phyloP scores from a whole-genome alignment of 495 filamentous ascomycete species.

The Pseudotulostoma volvatum region DNA sequence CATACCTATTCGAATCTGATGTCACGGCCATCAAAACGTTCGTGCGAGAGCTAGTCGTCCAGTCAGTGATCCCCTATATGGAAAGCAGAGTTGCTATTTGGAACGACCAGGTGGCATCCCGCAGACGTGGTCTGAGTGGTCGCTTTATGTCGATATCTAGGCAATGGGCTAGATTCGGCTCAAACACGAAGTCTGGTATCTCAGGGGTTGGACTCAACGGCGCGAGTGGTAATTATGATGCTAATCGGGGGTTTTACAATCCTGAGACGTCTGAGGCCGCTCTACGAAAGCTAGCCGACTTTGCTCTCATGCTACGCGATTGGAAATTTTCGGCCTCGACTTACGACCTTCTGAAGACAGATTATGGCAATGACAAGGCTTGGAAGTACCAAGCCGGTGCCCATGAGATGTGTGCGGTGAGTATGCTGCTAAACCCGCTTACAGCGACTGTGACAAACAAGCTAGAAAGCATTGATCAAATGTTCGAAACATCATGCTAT shows the following conservation, averaged over 20 bases:
- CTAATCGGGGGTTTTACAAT: slow-evolving; percentile 59
- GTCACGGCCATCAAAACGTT: slow-evolving; percentile 71
- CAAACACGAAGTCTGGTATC: slow-evolving; percentile 30
- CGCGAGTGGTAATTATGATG: slow-evolving; percentile 57
- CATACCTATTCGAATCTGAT: slow-evolving; percentile 84
- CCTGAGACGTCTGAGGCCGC: slow-evolving; percentile 72
- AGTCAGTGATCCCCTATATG: slow-evolving; percentile 88
- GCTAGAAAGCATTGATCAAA: slow-evolving; percentile 63
- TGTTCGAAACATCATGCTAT: slow-evolving; percentile 76
- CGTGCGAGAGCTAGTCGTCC: slow-evolving; percentile 80
- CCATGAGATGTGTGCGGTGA: slow-evolving; percentile 83
- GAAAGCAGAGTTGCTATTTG: slow-evolving; percentile 75
- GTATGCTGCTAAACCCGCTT: slow-evolving; percentile 57
- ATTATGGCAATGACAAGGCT: slow-evolving; percentile 88
- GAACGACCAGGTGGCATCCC: slow-evolving; percentile 96
- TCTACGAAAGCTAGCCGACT: slow-evolving; percentile 88
- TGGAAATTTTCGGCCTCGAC: slow-evolving; percentile 83
- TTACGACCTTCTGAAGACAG: slow-evolving; percentile 73
- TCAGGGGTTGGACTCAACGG: slow-evolving; percentile 23
- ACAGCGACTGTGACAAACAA: slow-evolving; percentile 54
- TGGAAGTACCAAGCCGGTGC: slow-evolving; percentile 89
- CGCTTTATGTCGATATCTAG: slow-evolving; percentile 86
- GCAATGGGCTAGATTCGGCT: slow-evolving; percentile 66
- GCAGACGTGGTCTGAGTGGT: slow-evolving; percentile 69
- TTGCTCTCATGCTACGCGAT: slow-evolving; percentile 88